Percentiles rank a stretch among this genome's conserved stretches.
phyloP scores from a whole-genome alignment of 371 early-diverging fungal species.

The Rhizopus microsporus region DNA sequence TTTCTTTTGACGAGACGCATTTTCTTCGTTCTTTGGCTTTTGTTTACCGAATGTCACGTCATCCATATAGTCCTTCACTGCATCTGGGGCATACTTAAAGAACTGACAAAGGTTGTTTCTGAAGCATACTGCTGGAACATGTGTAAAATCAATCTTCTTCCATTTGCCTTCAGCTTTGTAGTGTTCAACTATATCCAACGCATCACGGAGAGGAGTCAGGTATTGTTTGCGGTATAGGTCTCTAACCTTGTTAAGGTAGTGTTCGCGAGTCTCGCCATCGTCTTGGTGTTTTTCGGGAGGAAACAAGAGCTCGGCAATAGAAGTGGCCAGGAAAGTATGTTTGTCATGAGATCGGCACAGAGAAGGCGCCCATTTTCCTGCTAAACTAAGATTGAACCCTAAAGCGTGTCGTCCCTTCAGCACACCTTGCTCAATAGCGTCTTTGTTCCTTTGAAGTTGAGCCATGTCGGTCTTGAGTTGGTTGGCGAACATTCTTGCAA shows the following conservation, averaged over 20 bases:
- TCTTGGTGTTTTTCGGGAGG: conserved; percentile 33
- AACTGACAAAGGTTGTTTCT: conserved; percentile 43
- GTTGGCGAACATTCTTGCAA: conserved; percentile 53
- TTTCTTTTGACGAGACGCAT: too few relatives aligned
- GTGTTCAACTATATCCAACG: conserved; percentile 54
- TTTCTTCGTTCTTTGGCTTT: too few relatives aligned
- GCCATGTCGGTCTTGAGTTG: conserved; percentile 49
- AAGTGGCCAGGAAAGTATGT: conserved; percentile 50
- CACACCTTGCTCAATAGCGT: not conserved
- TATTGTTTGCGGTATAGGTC: conserved; percentile 53
- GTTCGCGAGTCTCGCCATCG: conserved; percentile 34
- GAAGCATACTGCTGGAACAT: conserved; percentile 59
- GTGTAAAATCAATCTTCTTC: conserved; percentile 49
- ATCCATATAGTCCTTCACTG: conserved; percentile 19
- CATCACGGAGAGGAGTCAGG: conserved; percentile 50
- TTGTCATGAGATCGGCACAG: conserved; percentile 55
- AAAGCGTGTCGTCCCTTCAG: conserved; percentile 21
- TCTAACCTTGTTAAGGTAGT: conserved; percentile 50
- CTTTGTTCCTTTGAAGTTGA: conserved; percentile 33
- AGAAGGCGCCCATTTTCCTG: conserved; percentile 69
- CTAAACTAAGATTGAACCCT: conserved; percentile 40
- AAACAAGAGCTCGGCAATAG: conserved; percentile 52
- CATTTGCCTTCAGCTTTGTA: conserved; percentile 47
- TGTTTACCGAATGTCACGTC: too few relatives aligned
- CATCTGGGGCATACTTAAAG: conserved; percentile 41